A percentile compares a stretch with the other conserved stretches of the same genome.
Evolutionary conservation across 306 rosid genomes (phyloP).

Genomic region (Hippophae tibetana): DNA sequence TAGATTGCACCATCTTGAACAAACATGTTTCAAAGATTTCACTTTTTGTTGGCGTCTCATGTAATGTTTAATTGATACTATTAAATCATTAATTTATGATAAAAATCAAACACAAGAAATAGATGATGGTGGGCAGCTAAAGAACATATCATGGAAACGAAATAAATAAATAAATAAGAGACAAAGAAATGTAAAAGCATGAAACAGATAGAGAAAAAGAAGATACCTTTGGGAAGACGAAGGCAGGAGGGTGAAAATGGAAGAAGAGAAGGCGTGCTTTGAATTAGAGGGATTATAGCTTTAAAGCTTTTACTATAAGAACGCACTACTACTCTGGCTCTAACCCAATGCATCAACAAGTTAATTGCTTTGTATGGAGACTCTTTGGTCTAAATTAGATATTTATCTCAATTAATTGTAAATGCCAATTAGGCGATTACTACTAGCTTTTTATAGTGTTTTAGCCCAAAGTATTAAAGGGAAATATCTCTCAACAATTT

Average conservation of each 20-base stretch:
- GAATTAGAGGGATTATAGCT: constrained; percentile 10
- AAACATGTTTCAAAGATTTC: background rate
- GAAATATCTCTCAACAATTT: no score
- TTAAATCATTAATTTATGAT: background rate
- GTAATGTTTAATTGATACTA: background rate
- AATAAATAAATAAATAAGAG: background rate
- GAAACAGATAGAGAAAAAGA: background rate
- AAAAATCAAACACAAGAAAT: background rate
- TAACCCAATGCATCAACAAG: constrained; percentile 23
- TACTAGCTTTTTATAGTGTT: no score
- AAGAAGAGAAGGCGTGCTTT: constrained; percentile 11
- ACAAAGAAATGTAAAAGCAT: background rate
- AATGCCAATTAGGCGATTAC: no score
- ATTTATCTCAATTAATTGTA: no score
- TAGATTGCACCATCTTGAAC: background rate
- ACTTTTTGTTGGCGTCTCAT: background rate
- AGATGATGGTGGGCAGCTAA: background rate
- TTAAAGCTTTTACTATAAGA: constrained; percentile 17
- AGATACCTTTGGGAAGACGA: constrained; percentile 20
- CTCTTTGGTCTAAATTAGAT: no score
- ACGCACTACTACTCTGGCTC: constrained; percentile 21
- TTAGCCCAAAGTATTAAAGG: no score
- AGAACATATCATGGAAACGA: background rate
- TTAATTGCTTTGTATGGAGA: no score
- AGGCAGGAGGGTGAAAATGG: constrained; percentile 9